Percentiles rank a stretch among this genome's conserved stretches.
phyloP scores from a whole-genome alignment of 306 rosid species.

The Cercis canadensis region DNA sequence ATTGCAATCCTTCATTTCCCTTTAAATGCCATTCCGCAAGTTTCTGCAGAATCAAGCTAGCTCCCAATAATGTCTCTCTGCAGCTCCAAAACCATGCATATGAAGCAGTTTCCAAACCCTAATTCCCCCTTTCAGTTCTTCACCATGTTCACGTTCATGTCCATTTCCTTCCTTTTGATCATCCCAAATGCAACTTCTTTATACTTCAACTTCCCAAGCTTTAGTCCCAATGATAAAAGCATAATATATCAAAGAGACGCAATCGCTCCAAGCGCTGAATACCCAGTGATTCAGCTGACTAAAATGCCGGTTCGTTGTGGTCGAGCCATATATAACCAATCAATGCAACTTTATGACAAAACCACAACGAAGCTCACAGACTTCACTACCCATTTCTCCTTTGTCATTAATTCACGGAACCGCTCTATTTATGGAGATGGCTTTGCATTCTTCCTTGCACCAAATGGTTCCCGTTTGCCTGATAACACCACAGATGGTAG shows the following conservation, averaged over 20 bases:
- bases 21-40: no score
- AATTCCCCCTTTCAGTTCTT: background rate
- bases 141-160: background rate
- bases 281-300: background rate
- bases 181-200: background rate
- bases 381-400: constrained; percentile 53
- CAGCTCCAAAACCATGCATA: constrained; percentile 1
- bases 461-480: constrained; percentile 10
- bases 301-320: constrained; percentile 14
- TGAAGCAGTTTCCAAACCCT: background rate
- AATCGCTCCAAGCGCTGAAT: no score
- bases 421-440: constrained; percentile 25
- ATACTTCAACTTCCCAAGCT: constrained; percentile 4
- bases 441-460: constrained; percentile 54
- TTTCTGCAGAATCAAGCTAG: no score
- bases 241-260: background rate
- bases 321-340: constrained; percentile 37
- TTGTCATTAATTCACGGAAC: constrained; percentile 36
- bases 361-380: constrained; percentile 38
- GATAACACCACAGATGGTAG: constrained; percentile 24
- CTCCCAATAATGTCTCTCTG: background rate
- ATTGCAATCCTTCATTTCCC: no score
- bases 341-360: constrained; percentile 50
- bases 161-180: background rate
- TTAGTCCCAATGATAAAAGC: background rate